phyloP scores from a whole-genome alignment of 2,329 filamentous ascomycete genomes.

The Fusarium phyllophilum region DNA sequence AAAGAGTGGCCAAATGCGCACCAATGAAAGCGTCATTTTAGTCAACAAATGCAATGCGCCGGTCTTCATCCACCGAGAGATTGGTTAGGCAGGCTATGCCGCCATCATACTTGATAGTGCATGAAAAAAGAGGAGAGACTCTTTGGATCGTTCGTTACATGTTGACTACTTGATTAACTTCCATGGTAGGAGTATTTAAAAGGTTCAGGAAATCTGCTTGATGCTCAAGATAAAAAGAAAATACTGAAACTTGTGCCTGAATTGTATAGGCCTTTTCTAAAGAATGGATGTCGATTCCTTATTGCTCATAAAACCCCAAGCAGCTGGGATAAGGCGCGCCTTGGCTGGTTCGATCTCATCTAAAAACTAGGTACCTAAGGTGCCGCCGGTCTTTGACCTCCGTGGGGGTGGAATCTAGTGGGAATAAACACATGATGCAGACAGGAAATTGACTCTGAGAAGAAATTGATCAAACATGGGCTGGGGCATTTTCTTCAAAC shows the following conservation, averaged over 20 bases:
- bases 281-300: background rate
- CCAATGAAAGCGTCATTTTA: conserved; percentile 41
- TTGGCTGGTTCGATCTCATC: conserved; percentile 11
- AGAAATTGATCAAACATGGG: conserved; percentile 15
- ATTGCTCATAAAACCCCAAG: background rate
- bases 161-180: background rate
- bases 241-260: background rate
- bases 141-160: background rate
- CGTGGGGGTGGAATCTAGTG: conserved; percentile 42
- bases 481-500: conserved; percentile 18
- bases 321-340: conserved; percentile 20
- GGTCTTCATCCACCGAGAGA: conserved; percentile 32
- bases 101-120: conserved; percentile 4
- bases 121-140: background rate
- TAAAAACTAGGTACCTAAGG: conserved; percentile 1
- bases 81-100: conserved; percentile 29
- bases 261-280: background rate
- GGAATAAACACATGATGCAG: conserved; percentile 34
- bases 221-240: background rate
- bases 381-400: conserved; percentile 43
- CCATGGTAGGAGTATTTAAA: background rate
- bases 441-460: conserved; percentile 22
- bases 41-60: conserved; percentile 33
- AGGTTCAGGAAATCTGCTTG: background rate
- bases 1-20: conserved; percentile 40